Conservation (phyloP, 257 asterid genomes). For the Solanum sejunctum region DNA sequence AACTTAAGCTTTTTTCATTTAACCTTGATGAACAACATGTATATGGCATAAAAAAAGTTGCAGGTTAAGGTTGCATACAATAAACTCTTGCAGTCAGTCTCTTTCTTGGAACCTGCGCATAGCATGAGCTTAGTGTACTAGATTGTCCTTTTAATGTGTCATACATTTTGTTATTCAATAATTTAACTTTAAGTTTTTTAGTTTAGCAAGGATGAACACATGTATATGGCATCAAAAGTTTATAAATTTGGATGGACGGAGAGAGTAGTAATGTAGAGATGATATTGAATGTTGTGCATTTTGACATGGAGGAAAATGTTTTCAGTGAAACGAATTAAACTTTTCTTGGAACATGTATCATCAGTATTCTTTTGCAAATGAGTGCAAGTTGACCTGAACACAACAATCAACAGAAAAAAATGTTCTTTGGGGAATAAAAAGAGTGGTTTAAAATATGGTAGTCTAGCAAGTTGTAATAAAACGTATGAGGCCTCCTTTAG, state of each 20-base stretch:
- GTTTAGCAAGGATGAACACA: background rate
- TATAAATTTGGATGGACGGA: no score
- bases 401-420: background rate
- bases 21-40: background rate
- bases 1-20: background rate
- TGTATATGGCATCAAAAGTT: background rate
- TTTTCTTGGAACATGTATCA: background rate
- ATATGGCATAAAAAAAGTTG: background rate
- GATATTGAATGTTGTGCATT: background rate
- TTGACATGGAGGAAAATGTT: background rate
- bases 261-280: background rate
- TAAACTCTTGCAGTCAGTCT: background rate
- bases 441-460: background rate
- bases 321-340: background rate
- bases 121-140: background rate
- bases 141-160: background rate
- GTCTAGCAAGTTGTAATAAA: background rate
- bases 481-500: background rate
- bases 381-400: fast-evolving
- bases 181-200: background rate
- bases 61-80: no score
- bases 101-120: background rate
- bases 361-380: background rate
- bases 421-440: background rate
- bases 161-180: background rate